Percentiles rank a stretch among this genome's conserved stretches.
Conservation (phyloP, 768 basidiomycete genomes). For the Boletus huronensis region DNA sequence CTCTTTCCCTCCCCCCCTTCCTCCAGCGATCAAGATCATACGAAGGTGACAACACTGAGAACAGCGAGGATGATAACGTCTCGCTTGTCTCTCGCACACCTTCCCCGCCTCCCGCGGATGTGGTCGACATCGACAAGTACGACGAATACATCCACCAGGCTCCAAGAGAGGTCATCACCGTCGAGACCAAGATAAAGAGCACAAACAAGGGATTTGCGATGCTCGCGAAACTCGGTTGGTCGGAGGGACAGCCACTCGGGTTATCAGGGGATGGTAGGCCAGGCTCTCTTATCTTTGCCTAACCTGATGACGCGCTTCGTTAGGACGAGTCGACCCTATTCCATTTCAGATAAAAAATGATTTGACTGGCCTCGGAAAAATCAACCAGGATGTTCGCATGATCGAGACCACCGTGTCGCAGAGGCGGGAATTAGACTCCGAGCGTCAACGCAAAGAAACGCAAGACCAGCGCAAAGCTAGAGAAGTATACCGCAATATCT, state of each 20-base stretch:
- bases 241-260: conserved; percentile 74
- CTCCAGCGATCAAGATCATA: conserved; percentile 59
- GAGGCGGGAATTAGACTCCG: conserved; percentile 75
- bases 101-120: conserved; percentile 53
- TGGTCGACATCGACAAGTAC: conserved; percentile 62
- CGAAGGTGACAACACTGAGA: conserved; percentile 38
- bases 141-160: conserved; percentile 57
- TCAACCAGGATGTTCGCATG: conserved; percentile 75
- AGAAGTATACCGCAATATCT: conserved; percentile 46
- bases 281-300: neutral
- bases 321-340: conserved; percentile 80
- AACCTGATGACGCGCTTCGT: neutral
- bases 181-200: conserved; percentile 76
- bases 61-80: conserved; percentile 60
- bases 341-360: conserved; percentile 80
- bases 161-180: conserved; percentile 66
- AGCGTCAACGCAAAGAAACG: conserved; percentile 75
- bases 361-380: conserved; percentile 75
- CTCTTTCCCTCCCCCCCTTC: conserved; percentile 42
- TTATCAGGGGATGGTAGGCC: conserved; percentile 67
- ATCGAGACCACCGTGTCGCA: conserved; percentile 84
- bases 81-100: conserved; percentile 74
- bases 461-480: conserved; percentile 70
- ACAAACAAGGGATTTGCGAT: conserved; percentile 80
- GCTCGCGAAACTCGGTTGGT: conserved; percentile 81